These are phyloP conservation scores for Debaryomyces subglobosus DNA, from an alignment of 1,139 yeast species.

Conservation along the genomic window DNA sequence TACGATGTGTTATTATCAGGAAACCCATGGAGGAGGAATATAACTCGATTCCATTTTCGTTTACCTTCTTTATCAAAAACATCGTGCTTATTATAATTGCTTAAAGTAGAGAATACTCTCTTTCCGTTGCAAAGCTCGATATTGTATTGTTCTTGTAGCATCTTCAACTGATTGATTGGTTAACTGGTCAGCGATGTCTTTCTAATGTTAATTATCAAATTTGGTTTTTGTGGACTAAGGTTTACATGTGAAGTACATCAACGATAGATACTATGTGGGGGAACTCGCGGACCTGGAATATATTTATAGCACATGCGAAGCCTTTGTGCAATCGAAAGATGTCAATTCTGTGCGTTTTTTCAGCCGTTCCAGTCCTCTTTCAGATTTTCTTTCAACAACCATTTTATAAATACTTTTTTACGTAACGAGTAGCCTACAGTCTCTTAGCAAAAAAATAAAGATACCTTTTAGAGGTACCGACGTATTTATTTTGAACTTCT, in stretches of 20 bases:
- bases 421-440: background rate
- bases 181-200: background rate
- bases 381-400: background rate
- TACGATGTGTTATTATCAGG: constrained; percentile 44
- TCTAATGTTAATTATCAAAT: background rate
- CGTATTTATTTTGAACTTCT: background rate
- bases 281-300: background rate
- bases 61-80: constrained; percentile 17
- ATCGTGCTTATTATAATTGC: constrained; percentile 22
- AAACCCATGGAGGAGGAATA: constrained; percentile 45
- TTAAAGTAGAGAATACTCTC: constrained; percentile 31
- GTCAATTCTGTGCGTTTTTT: background rate
- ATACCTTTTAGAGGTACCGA: background rate
- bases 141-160: background rate
- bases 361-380: background rate
- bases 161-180: background rate
- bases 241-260: background rate
- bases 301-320: background rate
- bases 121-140: constrained; percentile 26
- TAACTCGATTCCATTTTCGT: constrained; percentile 28
- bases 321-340: background rate
- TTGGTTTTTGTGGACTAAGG: background rate
- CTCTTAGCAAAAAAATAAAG: background rate
- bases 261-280: background rate
- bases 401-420: background rate